A percentile compares a stretch with the other conserved stretches of the same genome.
phyloP scores from a whole-genome alignment of 768 basidiomycete species.

The Lyophyllum atratum region DNA sequence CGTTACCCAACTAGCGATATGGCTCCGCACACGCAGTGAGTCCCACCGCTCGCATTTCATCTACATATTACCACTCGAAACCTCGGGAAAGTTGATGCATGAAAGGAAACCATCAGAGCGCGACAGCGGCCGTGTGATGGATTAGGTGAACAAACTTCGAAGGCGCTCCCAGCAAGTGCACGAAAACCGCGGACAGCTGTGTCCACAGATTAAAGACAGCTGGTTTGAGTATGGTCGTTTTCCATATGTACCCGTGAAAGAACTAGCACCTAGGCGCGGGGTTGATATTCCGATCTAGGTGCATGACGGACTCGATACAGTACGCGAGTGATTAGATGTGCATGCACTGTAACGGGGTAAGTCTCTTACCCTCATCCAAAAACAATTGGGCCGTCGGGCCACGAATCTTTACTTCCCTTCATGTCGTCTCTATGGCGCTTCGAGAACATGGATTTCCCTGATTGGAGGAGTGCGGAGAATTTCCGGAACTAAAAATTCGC shows the following conservation, averaged over 20 bases:
- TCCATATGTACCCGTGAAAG: background rate
- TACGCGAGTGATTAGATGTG: too few relatives aligned
- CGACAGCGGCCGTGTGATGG: slow-evolving; percentile 1
- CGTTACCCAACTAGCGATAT: background rate
- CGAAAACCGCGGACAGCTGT: background rate
- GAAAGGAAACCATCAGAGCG: slow-evolving; percentile 2
- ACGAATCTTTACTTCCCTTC: too few relatives aligned
- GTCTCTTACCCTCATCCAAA: background rate
- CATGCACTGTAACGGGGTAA: background rate
- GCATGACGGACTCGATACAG: background rate
- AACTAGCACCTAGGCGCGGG: background rate
- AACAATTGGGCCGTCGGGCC: too few relatives aligned
- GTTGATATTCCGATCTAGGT: background rate
- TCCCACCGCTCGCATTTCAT: background rate
- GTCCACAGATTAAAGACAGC: background rate
- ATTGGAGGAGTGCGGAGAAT: background rate
- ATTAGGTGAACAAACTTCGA: background rate
- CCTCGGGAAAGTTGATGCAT: background rate
- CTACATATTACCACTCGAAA: background rate
- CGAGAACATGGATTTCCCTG: background rate
- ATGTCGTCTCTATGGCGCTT: background rate
- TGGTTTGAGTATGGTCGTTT: background rate
- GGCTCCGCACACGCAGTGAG: background rate
- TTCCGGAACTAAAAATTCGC: background rate
- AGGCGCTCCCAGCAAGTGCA: background rate